Base-by-base conservation (phyloP, 495 filamentous ascomycete species). In the Penicillium egyptiacum region DNA sequence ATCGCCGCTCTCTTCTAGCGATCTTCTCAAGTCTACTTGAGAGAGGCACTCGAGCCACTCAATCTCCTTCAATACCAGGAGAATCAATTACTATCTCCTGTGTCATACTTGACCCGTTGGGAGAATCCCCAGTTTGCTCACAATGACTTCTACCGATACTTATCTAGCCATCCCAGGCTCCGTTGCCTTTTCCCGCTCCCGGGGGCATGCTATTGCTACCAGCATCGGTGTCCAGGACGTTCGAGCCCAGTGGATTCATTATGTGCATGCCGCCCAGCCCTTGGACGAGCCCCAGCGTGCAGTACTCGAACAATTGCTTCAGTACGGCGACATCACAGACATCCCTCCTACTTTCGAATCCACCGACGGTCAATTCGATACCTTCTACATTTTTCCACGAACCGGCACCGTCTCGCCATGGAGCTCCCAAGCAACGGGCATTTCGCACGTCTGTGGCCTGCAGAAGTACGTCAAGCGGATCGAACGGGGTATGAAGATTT, bases 341-440 rank as follows among this genome's bases (percentile, higher is more conserved):
- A 65, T 77, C 20, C 68, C 72, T 26, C 67, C 76, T 40, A 74
- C 77, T 17, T 76, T 79, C 56, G 70, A 70, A 67, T 56, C 64
- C 54, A 69, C 70, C 26, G 70, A 77, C 47, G 79, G 75, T 11
- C 47, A 68, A 31, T 76, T 69, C 33, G 74, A 82, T 57, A 75
- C 81, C 22, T 84, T 85, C 67, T 91, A 90, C 66, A 80, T 97
- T 45, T 83, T 81, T 35, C 94, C 93, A 11, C 83, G 94, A 48
- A 79, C 78, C 28, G 86, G 86, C 40, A 96, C 92, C 35, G 91
- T 96, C 59, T 96, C 91, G 37, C 94, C 94, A 72, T 98, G 94
- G 94, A 96, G 90, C 69, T 95, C 92, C 48, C 91, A 96, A 66
- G 94, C 93, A 37, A 96, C 93, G 37, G 91, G 85, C 64, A 96